Percentiles rank a stretch among this genome's conserved stretches.
phyloP scores from a whole-genome alignment of 495 filamentous ascomycete species.

The Daldinia decipiens region DNA sequence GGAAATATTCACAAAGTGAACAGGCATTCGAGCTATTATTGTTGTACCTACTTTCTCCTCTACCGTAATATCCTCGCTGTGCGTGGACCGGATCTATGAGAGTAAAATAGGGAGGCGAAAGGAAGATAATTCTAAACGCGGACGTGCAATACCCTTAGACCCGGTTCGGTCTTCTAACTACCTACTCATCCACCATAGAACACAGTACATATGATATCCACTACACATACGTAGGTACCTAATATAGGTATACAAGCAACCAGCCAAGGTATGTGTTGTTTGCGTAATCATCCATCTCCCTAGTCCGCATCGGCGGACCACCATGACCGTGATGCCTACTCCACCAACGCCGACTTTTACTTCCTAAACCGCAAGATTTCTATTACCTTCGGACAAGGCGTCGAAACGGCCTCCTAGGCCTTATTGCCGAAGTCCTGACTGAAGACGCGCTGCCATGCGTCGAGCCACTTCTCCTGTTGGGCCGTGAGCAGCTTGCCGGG shows the following conservation, averaged over 20 bases:
- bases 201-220: neutral
- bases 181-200: neutral
- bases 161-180: neutral
- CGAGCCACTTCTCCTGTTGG: conserved; percentile 78
- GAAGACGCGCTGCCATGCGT: conserved; percentile 70
- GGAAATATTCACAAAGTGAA: neutral
- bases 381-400: neutral
- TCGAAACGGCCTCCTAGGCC: conserved; percentile 18
- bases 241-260: neutral
- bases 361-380: neutral
- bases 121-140: neutral
- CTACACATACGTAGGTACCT: neutral
- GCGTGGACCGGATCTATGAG: neutral
- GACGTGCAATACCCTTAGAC: neutral
- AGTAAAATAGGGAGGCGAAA: neutral
- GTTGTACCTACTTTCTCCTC: neutral
- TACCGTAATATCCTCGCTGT: neutral
- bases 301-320: neutral
- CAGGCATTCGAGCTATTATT: neutral
- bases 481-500: conserved; percentile 76
- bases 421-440: conserved; percentile 44
- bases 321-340: too few relatives aligned
- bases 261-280: neutral
- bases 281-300: neutral
- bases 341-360: neutral